Evolutionary conservation across 306 rosid species (phyloP).

Genomic region (Hippophae tibetana): DNA sequence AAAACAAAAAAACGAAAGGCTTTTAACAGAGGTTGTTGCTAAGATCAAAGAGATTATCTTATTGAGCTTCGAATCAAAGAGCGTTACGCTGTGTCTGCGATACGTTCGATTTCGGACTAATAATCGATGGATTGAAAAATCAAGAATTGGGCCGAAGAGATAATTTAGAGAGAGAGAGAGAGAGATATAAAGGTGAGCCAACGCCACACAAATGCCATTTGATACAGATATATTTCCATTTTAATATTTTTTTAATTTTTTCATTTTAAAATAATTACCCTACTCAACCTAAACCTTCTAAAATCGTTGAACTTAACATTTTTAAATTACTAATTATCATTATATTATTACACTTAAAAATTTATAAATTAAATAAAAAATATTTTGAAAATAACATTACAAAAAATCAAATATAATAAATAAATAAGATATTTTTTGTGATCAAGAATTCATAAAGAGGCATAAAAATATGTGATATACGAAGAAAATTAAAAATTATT

Average conservation of each 20-base stretch:
- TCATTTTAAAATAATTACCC: neutral
- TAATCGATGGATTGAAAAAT: conserved; percentile 34
- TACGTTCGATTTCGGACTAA: conserved; percentile 19
- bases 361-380: no score
- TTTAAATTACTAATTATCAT: no score
- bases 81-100: conserved; percentile 13
- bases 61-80: conserved; percentile 5
- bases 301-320: no score
- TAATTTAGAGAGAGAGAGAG: conserved; percentile 30
- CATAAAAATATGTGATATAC: no score
- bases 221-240: neutral
- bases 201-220: conserved; percentile 87
- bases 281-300: no score
- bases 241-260: neutral
- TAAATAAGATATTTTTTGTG: no score
- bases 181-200: conserved; percentile 43
- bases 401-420: no score
- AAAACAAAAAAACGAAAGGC: conserved; percentile 1
- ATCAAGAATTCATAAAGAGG: no score
- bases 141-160: conserved; percentile 32
- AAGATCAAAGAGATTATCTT: conserved; percentile 3
- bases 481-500: no score
- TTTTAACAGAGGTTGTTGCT: neutral
- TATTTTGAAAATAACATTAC: no score
- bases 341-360: no score